Evolutionary conservation across 257 asterid species (phyloP).

Genomic region (Solanum chilense): DNA sequence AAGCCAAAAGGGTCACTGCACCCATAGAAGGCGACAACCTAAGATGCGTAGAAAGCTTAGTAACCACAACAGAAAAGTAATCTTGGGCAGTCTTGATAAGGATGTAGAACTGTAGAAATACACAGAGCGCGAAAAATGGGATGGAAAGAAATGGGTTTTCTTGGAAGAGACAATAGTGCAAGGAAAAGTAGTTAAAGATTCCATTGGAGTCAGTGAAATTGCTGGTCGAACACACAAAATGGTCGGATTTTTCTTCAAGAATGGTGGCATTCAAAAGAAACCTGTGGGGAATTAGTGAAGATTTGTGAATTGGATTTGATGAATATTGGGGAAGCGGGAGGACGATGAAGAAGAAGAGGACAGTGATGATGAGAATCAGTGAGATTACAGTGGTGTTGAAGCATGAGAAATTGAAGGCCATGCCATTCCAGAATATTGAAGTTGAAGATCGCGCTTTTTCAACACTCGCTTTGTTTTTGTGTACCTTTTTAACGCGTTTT

Average conservation of each 20-base stretch:
- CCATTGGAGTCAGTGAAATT: conserved; percentile 38
- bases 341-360: conserved; percentile 39
- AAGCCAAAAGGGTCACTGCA: conserved; percentile 86
- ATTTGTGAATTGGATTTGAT: conserved; percentile 1
- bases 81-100: conserved; percentile 90
- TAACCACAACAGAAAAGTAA: conserved; percentile 76
- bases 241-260: background rate
- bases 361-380: conserved; percentile 23
- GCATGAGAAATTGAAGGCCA: conserved; percentile 50
- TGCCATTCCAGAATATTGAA: conserved; percentile 38
- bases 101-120: conserved; percentile 71
- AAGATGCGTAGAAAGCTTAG: conserved; percentile 58
- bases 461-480: background rate
- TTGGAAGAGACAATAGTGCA: conserved; percentile 50
- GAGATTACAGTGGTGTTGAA: conserved; percentile 25
- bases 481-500: background rate
- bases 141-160: conserved; percentile 40
- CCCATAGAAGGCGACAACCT: conserved; percentile 90
- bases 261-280: conserved; percentile 10
- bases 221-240: conserved; percentile 22
- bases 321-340: conserved; percentile 14
- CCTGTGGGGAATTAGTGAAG: conserved; percentile 5
- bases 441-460: background rate
- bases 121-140: conserved; percentile 43
- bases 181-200: conserved; percentile 49